Evolutionary conservation across 169 alveolate species (phyloP), one percentile per base, ranked within the genome.

Genomic region (Sarcocystis neurona): DNA sequence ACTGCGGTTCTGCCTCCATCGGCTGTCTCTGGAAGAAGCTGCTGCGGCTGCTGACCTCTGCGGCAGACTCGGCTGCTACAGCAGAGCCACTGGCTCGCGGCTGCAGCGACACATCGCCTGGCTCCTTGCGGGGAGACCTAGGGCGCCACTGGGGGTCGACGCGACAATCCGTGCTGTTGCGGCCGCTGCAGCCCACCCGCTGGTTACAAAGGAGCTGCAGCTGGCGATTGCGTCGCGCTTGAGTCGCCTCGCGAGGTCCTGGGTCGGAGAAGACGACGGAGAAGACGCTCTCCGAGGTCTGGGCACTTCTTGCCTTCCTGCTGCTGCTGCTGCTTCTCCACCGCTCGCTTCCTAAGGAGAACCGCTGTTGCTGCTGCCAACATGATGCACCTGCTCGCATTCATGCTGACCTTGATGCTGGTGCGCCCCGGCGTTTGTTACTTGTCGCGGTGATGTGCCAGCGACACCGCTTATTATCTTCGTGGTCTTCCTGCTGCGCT

Each of bases 231-330:
- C 5, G 34, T 5, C 34, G 37, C 34, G 53, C 10, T 0, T 72
- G 37, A 18, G 58, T 30, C 10, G 56, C 12, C 20, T 43, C 10
- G 47, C 32, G 30, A 32, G 82, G 23, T 0, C 1, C 1, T 72
- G 82, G 82, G 39, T 72, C 39, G 12, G 18, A 34, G 82, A 72
- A 8, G 82, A 72, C 30, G 58, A 27, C 34, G 82, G 82, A 4
- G 82, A 72, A 72, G 56, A 8, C 37, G 82, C 82, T 0, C 82
- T 72, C 82, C 34, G 82, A 72, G 82, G 82, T 72, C n/a, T n/a
- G n/a, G n/a, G n/a, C n/a, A n/a, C n/a, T n/a, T n/a, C n/a, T n/a
- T n/a, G n/a, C n/a, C n/a, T n/a, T n/a, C n/a, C n/a, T n/a, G n/a
- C n/a, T n/a, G n/a, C n/a, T n/a, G n/a, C n/a, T n/a, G n/a, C n/a